Percentiles rank a stretch among this genome's conserved stretches.
Conservation (phyloP, 129 eudicot genomes). For the Arctium lappa region DNA sequence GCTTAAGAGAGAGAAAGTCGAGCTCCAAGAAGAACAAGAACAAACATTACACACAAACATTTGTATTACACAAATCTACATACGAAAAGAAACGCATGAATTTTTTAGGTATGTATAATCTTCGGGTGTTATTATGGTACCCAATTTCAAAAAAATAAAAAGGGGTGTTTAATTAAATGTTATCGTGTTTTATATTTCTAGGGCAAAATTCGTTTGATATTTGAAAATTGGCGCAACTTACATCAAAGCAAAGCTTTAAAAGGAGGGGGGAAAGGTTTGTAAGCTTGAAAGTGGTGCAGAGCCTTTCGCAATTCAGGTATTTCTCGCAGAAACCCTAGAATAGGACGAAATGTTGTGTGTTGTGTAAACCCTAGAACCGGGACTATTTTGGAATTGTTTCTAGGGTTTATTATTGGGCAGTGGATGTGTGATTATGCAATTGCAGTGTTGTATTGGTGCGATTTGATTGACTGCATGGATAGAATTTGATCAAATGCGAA, state of each 20-base stretch:
- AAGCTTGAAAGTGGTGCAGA: constrained; percentile 31
- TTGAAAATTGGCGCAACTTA: constrained; percentile 28
- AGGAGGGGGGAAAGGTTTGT: constrained; percentile 20
- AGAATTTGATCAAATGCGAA: constrained; percentile 14
- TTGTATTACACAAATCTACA: constrained; percentile 21
- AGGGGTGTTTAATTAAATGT: neutral
- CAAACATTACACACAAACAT: neutral
- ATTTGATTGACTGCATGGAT: constrained; percentile 28
- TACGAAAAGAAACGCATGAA: constrained; percentile 9
- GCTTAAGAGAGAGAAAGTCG: constrained; percentile 38
- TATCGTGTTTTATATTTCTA: constrained; percentile 13
- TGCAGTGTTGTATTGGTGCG: constrained; percentile 24
- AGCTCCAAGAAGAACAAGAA: constrained; percentile 42
- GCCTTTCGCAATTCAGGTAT: constrained; percentile 56
- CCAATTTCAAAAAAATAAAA: constrained; percentile 12
- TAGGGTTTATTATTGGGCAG: constrained; percentile 30
- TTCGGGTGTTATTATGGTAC: neutral
- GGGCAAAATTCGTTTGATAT: constrained; percentile 40
- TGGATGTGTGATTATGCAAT: constrained; percentile 24
- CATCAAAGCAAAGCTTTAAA: constrained; percentile 29
- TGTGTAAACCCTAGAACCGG: constrained; percentile 53
- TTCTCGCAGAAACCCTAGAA: constrained; percentile 49
- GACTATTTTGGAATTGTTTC: constrained; percentile 6
- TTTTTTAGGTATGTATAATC: constrained; percentile 11
- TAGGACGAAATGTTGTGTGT: constrained; percentile 29